Evolutionary conservation across 352 stramenopile genomes (phyloP), one percentile per base, ranked within the genome.

Genomic region (Phytophthora brassicae): DNA sequence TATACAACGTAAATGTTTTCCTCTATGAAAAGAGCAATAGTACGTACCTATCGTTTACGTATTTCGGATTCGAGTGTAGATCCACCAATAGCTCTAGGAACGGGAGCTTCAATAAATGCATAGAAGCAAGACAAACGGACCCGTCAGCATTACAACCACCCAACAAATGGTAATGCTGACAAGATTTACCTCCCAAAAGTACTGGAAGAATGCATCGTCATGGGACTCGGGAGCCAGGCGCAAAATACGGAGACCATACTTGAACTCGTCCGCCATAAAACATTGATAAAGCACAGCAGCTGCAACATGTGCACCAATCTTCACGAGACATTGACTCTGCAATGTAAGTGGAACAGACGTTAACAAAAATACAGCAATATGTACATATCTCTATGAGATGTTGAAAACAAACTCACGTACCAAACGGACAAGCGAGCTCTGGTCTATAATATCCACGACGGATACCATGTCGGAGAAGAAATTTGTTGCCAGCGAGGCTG

Each of bases 201-300:
- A 92, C 79, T 94, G 86, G 50, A 92, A 94, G 58, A 92, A 92
- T 13, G 66, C 68, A 2, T 86, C 68, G 50, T 92, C 82, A 57
- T 92, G 84, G 6, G 71, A 74, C 52, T 90, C 79, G 7, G 86
- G 84, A n/a, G 83, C 59, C 20, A 86, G 58, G 33, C 86, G 84
- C 39, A 94, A 72, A 43, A 94, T 89, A 28, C 84, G 86, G 24
- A 94, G 74, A 1, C 86, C 86, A 44, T 92, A 94, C 56, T 88
- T 89, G 51, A 87, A 74, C 61, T 94, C 86, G 35, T 94, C 86
- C 7, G 74, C 62, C 22, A 80, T 67, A 70, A 94, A 92, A 52
- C 76, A 92, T 61, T 94, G 86, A 60, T 94, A 94, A 13, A 94
- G 65, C 55, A 94, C 84, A 14, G 86, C 81, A n/a, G 86, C 86